Evolutionary conservation across 768 basidiomycete species (phyloP).

Genomic region (Amyloporia xantha): DNA sequence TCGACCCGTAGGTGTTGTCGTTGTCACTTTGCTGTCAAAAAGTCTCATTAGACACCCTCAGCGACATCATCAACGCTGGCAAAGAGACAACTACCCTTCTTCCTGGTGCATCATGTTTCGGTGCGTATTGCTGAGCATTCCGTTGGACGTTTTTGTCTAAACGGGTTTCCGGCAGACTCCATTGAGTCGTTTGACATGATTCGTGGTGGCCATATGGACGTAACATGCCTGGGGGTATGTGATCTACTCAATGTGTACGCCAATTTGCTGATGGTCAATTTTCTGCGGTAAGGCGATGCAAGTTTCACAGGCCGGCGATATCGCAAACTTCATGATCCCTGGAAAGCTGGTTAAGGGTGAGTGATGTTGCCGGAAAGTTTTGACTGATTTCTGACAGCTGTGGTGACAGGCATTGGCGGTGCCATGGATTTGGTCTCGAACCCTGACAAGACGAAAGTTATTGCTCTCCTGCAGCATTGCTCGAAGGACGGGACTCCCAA

Average conservation of each 20-base stretch:
- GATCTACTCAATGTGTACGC: not conserved
- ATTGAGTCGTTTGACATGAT: constrained; percentile 95
- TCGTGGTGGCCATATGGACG: constrained; percentile 88
- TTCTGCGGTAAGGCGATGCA: constrained; percentile 69
- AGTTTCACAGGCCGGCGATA: constrained; percentile 85
- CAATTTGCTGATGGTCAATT: constrained; percentile 1
- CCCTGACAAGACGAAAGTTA: constrained; percentile 89
- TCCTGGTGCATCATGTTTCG: constrained; percentile 85
- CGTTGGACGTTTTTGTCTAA: no score
- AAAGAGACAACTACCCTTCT: constrained; percentile 90
- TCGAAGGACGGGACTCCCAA: constrained; percentile 86
- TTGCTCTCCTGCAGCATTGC: constrained; percentile 82
- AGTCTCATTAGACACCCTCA: constrained; percentile 24
- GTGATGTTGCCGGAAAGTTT: not conserved
- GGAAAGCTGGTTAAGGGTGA: constrained; percentile 81
- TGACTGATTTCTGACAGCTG: constrained; percentile 1
- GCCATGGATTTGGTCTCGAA: constrained; percentile 95
- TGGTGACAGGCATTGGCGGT: constrained; percentile 70
- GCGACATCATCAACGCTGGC: constrained; percentile 88
- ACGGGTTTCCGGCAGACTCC: constrained; percentile 55
- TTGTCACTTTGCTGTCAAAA: not conserved
- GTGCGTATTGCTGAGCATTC: constrained; percentile 32
- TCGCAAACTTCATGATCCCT: constrained; percentile 97
- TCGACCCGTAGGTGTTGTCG: constrained; percentile 57
- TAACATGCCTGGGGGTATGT: constrained; percentile 79